Base-by-base conservation (phyloP, 225 moss, liverwort and hornwort genomes). In the Climacium dendroides region DNA sequence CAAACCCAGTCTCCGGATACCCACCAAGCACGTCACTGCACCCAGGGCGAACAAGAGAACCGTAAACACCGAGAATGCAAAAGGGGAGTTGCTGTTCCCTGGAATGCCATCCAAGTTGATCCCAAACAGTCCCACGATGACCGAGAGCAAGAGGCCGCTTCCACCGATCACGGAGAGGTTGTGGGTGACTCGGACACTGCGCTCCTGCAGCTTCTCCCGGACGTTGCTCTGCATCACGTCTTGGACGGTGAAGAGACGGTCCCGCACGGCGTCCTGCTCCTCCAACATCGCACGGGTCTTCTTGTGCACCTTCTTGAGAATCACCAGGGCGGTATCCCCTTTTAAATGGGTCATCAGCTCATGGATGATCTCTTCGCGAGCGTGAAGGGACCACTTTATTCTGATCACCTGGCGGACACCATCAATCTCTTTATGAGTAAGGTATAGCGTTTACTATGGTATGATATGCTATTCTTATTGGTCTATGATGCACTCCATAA, bases 371-470 rank as follows among this genome's bases (percentile, higher is more conserved):
- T 98, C 98, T 66, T 98, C 96, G 35, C 98, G 93, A 59, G 98
- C 98, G 88, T 98, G 97, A 85, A 98, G 81, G 8, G 96, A 92
- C 98, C 98, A 98, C 88, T 98, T 98, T 78, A 98, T 97, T 87
- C 97, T 92, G 67, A 98, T 98, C 45, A 98, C 97, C 96, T 96
- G 89, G 39, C 29, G 57, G 19, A 70, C 13, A 62, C 37, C 26
- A 37, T 47, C 63, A 29, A 67, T 57, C 74, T 28, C 47, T 14
- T 26, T 9, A 37, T 53, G 37, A 66, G n/a, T 52, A 53, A n/a
- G 64, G n/a, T 17, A n/a, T 54, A 54, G 28, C 15, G 69, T 55
- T 83, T 54, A 15, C 1, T 26, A 26, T 18, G 11, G 66, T 19
- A 53, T 13, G 20, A 50, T 82, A 53, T 28, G 29, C 52, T 28